Base-by-base conservation (phyloP, 2,329 filamentous ascomycete species). In the Cladosporium sp. region DNA sequence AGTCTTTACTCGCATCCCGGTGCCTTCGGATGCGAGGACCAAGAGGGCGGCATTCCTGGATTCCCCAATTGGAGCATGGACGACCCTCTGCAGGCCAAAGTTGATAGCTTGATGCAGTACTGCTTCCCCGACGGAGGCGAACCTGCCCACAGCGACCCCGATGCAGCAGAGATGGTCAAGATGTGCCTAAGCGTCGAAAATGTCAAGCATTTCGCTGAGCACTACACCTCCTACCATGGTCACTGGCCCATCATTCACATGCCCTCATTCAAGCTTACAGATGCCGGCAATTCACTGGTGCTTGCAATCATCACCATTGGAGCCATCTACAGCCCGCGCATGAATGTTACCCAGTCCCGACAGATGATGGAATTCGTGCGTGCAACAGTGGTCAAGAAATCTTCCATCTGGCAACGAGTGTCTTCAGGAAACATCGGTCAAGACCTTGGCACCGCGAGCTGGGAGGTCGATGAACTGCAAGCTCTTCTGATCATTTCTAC, bases 161-260 rank as follows among this genome's bases (percentile, higher is more conserved):
- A 53, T 33, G 74, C 78, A 73, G 70, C 76, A 52, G 66, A 74
- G 40, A 66, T 74, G 50, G 68, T 84, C 65, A 80, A 79, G 71
- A 72, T 75, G 66, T 88, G 87, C 72, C 85, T 91, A 72, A 87
- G 87, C 58, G 83, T 86, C 67, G 85, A 89, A 71, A 90, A 90
- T 75, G 83, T 91, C 74, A 88, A 87, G 80, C 84, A 88, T 73
- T 91, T 91, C 75, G 83, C 91, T 75, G 84, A 88, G 72, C 84
- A 88, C 72, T 92, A 90, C 80, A 87, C 84, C 67, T 88, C 91
- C 76, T 92, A 89, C 76, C 88, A 91, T 75, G 84, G 86, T 67
- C 90, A 93, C 76, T 91, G 91, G 80, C 87, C 89, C 23, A 83
- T 91, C 70, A 83, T 92, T 62, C 89, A 93, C 73, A 83, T 89